Evolutionary conservation across 306 rosid genomes (phyloP), one percentile per base, ranked within the genome.

Genomic region (Ochetophila trinervis): DNA sequence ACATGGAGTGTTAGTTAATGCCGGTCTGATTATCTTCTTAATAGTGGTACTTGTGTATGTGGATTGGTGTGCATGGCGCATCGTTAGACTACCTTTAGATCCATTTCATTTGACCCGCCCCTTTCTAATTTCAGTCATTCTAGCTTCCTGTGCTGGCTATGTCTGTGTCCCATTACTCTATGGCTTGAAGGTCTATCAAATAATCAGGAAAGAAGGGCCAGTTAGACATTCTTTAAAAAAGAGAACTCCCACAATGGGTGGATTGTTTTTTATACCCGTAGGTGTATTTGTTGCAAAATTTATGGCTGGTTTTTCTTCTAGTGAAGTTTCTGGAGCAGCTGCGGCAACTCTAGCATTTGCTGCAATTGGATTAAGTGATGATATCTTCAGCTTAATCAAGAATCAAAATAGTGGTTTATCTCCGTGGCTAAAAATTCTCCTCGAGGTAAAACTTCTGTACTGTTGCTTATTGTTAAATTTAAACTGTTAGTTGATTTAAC

Each of bases 21-120:
- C 71, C 23, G 93, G 88, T 37, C 82, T 93, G 65, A 78, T 87
- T 69, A 15, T 80, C 21, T 76, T 81, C 86, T 67, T 86, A 78
- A 68, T 75, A 10, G 69, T 76, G 60, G 79, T 92, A 65, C 89
- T 89, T 59, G 59, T 86, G 67, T 92, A 80, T 67, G 88, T 89
- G 61, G 98, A 92, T 82, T 89, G 88, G 84, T 92, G 96, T 78
- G 91, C 92, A 32, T 92, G 96, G 98, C 81, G 83, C 73, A 84
- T 90, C 53, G 95, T 92, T 68, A 85, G 93, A 70, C 79, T 92
- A 23, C 98, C 98, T 58, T 79, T 92, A 71, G 75, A 75, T 54
- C 77, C 89, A 2, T 89, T 89, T 78, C 88, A 85, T 80, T 76
- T 92, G 81, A 89, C 91, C 68, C 76, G 95, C 11, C 98, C 97